Percentiles rank a stretch among this genome's conserved stretches.
These are phyloP conservation scores for Plasmodium vinckei DNA, from an alignment of 169 alveolate species.

Conservation along the genomic window DNA sequence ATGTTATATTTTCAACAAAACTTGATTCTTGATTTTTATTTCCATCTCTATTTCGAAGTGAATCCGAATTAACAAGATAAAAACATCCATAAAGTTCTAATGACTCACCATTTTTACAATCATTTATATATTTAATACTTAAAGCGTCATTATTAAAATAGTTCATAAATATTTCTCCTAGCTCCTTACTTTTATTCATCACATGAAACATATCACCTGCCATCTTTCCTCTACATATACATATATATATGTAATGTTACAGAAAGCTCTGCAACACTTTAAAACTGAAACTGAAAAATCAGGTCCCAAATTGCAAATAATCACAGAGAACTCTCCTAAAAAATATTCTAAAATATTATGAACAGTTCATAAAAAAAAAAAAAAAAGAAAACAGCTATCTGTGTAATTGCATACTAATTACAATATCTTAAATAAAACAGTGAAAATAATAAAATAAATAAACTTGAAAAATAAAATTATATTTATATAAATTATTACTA, in stretches of 20 bases:
- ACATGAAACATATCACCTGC: neutral
- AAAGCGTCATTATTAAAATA: constrained; percentile 26
- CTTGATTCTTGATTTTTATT: neutral
- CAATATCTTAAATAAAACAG: too few species aligned
- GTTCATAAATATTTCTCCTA: constrained; percentile 28
- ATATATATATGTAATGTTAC: neutral
- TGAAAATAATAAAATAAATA: too few species aligned
- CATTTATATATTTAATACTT: constrained; percentile 57
- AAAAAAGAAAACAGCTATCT: too few species aligned
- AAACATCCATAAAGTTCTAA: constrained; percentile 45
- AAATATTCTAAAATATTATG: too few species aligned
- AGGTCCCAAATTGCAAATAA: too few species aligned
- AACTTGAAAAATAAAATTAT: too few species aligned
- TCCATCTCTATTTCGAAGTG: neutral
- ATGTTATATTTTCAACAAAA: constrained; percentile 22
- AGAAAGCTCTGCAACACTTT: too few species aligned
- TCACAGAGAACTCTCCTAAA: too few species aligned
- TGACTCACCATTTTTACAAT: constrained; percentile 36
- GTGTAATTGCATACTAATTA: too few species aligned
- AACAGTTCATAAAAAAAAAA: too few species aligned
- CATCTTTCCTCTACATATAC: neutral
- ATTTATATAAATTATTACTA: too few species aligned
- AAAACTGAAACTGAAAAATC: too few species aligned
- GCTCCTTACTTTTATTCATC: constrained; percentile 35
- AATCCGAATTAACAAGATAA: constrained; percentile 20